phyloP scores from a whole-genome alignment of 768 basidiomycete genomes.

The Vararia minispora region DNA sequence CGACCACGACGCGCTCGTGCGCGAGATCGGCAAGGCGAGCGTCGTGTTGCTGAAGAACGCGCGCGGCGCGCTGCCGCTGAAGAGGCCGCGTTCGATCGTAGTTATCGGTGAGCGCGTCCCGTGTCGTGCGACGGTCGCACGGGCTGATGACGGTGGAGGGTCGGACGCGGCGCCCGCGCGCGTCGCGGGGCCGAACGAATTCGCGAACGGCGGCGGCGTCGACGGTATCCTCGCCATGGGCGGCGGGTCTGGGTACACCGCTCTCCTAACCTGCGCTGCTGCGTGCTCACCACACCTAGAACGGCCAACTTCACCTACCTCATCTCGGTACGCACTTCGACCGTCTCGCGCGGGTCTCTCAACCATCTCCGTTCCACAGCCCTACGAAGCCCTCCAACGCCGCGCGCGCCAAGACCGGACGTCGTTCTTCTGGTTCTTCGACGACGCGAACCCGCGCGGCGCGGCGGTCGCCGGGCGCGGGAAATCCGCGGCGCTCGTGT shows the following conservation, averaged over 20 bases:
- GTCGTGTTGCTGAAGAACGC: constrained; percentile 70
- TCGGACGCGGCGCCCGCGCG: constrained; percentile 34
- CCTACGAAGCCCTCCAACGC: constrained; percentile 70
- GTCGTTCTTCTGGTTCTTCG: constrained; percentile 54
- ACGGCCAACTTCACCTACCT: constrained; percentile 74
- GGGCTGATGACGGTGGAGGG: constrained; percentile 19
- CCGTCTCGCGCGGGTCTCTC: neutral
- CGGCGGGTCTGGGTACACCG: constrained; percentile 65
- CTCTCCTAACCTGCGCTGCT: constrained; percentile 4
- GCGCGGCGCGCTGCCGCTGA: constrained; percentile 42
- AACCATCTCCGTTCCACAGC: constrained; percentile 34
- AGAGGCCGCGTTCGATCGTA: constrained; percentile 45
- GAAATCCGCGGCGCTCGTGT: constrained; percentile 41
- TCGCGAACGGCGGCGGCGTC: constrained; percentile 26
- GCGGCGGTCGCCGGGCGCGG: constrained; percentile 33
- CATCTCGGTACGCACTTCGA: constrained; percentile 40
- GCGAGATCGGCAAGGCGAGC: constrained; percentile 63
- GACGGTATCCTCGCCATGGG: constrained; percentile 79
- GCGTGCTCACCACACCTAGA: constrained; percentile 17
- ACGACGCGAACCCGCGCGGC: constrained; percentile 51
- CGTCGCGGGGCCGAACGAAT: constrained; percentile 36
- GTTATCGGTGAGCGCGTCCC: constrained; percentile 44
- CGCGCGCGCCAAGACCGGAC: constrained; percentile 61
- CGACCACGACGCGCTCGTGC: constrained; percentile 56
- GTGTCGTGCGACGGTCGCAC: neutral